Base-by-base conservation (phyloP, 495 filamentous ascomycete genomes). In the Corynascus novoguineensis region DNA sequence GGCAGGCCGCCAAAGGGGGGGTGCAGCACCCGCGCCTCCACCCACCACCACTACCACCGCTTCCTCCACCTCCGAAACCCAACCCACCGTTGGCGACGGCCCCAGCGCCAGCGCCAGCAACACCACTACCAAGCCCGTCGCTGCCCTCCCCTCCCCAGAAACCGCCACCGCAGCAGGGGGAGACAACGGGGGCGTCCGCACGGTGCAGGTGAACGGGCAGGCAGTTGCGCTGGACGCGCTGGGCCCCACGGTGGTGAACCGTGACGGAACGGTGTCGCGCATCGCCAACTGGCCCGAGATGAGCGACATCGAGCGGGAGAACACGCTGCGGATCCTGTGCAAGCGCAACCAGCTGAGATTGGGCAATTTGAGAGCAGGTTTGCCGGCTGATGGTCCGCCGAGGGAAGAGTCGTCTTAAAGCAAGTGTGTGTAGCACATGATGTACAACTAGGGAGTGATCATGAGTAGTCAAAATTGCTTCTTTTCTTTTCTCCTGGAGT, bases 261-360 rank as follows among this genome's bases (percentile, higher is more conserved):
- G 73, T 35, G 83, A 88, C 68, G 85, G 85, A 14, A 80, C 81
- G 19, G 64, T 86, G 32, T 80, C 81, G 60, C 79, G 83, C 19
- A 84, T 88, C 57, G 62, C 76, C 54, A 88, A 88, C 70, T 88
- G 85, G 85, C 72, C 68, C 28, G 71, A 83, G 61, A 86, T 88
- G 85, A 72, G 77, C 12, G 83, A 80, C 17, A 76, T 81, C 24
- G 84, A 87, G 71, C 72, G 74, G 58, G 64, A 77, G 60, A 85
- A 80, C 66, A 85, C 84, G 42, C 52, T 87, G 63, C 73, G 84
- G 34, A 68, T 87, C 19, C 59, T 88, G 59, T 78, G 80, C 32
- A 82, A 80, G 77, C 69, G 84, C 64, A 88, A 88, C 68, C 76
- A 84, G 71, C 58, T 76, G 67, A 66, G 85, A 10, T 57, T 85